Conservation (phyloP, 1,139 yeast species). For the Pneumocystis carinii region DNA sequence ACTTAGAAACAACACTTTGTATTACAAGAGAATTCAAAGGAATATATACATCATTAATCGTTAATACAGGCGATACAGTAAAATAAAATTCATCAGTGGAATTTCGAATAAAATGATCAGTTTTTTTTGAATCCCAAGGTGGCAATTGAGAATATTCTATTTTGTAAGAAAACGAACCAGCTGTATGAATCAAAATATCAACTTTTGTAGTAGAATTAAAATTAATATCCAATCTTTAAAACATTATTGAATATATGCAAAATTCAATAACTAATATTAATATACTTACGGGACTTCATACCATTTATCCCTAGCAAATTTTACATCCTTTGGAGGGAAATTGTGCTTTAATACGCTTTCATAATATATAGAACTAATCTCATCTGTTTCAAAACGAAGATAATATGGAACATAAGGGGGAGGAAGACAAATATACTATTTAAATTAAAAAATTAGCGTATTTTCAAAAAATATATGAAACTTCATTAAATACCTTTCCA, state of each 20-base stretch:
- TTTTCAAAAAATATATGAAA: not conserved
- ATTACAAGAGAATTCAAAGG: constrained; percentile 70
- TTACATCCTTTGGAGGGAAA: constrained; percentile 41
- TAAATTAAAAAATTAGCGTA: not conserved
- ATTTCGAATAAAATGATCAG: constrained; percentile 6
- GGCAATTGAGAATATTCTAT: constrained; percentile 30
- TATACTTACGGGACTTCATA: not conserved
- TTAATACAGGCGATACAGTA: constrained; percentile 65
- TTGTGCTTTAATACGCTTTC: constrained; percentile 63
- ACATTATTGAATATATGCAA: not conserved
- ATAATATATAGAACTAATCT: constrained; percentile 58
- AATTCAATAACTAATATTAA: not conserved
- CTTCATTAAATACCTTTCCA: not conserved
- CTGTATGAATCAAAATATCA: constrained; percentile 45
- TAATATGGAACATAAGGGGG: constrained; percentile 35
- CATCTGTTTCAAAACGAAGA: constrained; percentile 51
- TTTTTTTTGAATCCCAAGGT: constrained; percentile 30
- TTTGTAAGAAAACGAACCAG: constrained; percentile 59
- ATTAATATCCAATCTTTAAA: constrained; percentile 28
- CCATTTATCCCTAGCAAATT: not conserved
- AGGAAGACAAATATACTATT: constrained; percentile 27
- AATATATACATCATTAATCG: constrained; percentile 39
- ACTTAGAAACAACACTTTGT: constrained; percentile 78
- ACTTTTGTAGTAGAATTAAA: constrained; percentile 38
- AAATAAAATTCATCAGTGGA: constrained; percentile 43